phyloP scores from a whole-genome alignment of 2,329 filamentous ascomycete genomes.

The Ambrosiella beaveri region DNA sequence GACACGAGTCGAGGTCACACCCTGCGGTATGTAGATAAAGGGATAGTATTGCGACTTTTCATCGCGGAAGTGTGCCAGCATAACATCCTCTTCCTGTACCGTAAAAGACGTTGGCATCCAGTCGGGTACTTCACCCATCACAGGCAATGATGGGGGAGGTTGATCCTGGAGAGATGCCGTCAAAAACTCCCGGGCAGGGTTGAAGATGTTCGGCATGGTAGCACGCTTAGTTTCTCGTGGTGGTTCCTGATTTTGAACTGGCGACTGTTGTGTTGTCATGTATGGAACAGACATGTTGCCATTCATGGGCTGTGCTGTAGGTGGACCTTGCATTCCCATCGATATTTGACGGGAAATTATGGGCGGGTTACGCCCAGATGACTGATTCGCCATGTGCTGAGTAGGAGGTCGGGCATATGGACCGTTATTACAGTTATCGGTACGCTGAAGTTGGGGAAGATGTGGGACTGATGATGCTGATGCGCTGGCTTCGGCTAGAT shows the following conservation, averaged over 20 bases:
- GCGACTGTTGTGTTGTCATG: slow-evolving; percentile 3
- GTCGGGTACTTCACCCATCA: not conserved
- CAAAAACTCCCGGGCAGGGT: slow-evolving; percentile 10
- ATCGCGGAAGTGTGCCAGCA: slow-evolving; percentile 14
- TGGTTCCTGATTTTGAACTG: slow-evolving; percentile 1
- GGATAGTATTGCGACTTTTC: slow-evolving; percentile 19
- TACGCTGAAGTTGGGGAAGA: not conserved
- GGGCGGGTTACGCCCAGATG: not conserved
- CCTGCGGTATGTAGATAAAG: slow-evolving; percentile 16
- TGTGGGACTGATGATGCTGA: slow-evolving; percentile 6
- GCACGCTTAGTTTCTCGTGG: not conserved
- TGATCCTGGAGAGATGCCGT: slow-evolving; percentile 4
- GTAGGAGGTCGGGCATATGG: not conserved
- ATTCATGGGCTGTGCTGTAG: not conserved
- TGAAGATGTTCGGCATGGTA: slow-evolving; percentile 12
- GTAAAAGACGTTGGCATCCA: slow-evolving; percentile 8
- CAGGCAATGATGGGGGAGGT: not conserved
- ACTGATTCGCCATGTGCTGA: not conserved
- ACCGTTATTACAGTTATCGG: not conserved
- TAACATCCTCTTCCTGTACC: slow-evolving; percentile 1
- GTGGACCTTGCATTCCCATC: not conserved
- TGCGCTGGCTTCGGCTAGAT: slow-evolving; percentile 10
- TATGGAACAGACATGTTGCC: not conserved
- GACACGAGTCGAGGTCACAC: slow-evolving; percentile 16
- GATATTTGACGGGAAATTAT: not conserved